Conservation (phyloP, 169 alveolate genomes). For the Toxoplasma gondii region DNA sequence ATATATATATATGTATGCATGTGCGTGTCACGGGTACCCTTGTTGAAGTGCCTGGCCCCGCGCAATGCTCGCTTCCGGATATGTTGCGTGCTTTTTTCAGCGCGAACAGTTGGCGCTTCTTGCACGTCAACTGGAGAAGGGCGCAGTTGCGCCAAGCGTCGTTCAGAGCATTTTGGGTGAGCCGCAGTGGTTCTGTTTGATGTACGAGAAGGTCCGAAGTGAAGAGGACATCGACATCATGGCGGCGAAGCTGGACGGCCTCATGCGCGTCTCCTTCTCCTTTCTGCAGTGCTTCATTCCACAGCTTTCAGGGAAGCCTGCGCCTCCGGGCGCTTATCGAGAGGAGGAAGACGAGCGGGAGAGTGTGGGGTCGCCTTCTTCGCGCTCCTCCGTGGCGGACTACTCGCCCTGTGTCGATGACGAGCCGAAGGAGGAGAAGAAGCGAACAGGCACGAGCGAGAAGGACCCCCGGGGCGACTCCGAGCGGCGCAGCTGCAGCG, state of each 20-base stretch:
- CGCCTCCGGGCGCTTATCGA: conserved; percentile 5
- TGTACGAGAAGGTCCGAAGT: conserved; percentile 70
- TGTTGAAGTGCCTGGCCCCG: too few relatives aligned
- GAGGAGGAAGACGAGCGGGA: conserved; percentile 47
- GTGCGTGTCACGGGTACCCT: too few relatives aligned
- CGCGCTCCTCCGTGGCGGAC: neutral
- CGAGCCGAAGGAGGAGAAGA: neutral
- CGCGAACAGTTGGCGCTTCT: conserved; percentile 29
- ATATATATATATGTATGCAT: too few relatives aligned
- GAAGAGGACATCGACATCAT: conserved; percentile 79
- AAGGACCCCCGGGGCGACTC: too few relatives aligned
- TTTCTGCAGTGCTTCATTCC: conserved; percentile 23
- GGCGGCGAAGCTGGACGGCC: conserved; percentile 74
- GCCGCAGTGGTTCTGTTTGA: conserved; percentile 70
- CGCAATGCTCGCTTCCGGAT: neutral
- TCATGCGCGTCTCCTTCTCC: conserved; percentile 64
- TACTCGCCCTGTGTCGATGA: conserved; percentile 51
- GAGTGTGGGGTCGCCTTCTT: neutral
- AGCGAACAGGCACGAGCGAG: neutral
- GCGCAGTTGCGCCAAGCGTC: conserved; percentile 34
- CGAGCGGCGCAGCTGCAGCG: neutral
- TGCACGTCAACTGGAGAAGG: conserved; percentile 32
- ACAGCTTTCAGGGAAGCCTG: conserved; percentile 1
- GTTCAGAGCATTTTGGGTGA: conserved; percentile 55
- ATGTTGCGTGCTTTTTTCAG: neutral